These are phyloP conservation scores for Parastagonospora avenae DNA, from an alignment of 2,329 filamentous ascomycete genomes.

Conservation along the genomic window DNA sequence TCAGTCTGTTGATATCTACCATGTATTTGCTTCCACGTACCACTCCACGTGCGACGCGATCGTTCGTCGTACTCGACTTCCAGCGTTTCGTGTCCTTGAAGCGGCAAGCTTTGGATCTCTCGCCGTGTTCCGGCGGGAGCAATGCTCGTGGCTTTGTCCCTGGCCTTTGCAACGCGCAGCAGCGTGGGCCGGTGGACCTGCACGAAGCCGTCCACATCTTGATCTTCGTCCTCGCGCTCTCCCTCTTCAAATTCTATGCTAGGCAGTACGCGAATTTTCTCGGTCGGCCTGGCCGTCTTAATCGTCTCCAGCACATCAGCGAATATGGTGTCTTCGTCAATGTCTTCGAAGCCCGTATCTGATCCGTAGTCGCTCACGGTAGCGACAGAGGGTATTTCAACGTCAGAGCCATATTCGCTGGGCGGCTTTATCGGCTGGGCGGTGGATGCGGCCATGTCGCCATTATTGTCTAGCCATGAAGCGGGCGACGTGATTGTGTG, in stretches of 20 bases:
- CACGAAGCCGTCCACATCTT: constrained; percentile 53
- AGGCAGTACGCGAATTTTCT: constrained; percentile 16
- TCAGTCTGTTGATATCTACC: constrained; percentile 31
- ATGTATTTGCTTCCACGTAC: constrained; percentile 21
- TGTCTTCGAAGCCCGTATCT: constrained; percentile 58
- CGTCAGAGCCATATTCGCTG: constrained; percentile 69
- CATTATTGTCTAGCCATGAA: constrained; percentile 19
- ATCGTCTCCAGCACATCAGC: constrained; percentile 19
- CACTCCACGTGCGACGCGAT: constrained; percentile 44
- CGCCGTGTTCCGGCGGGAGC: not conserved
- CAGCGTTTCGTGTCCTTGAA: constrained; percentile 33
- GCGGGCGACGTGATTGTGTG: not conserved
- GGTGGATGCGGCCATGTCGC: constrained; percentile 30
- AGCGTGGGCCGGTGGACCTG: constrained; percentile 41
- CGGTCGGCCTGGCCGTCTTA: not conserved
- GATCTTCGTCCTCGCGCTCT: constrained; percentile 24
- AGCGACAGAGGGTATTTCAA: constrained; percentile 53
- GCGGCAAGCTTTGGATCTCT: constrained; percentile 23
- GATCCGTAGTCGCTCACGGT: constrained; percentile 67
- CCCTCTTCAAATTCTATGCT: constrained; percentile 31
- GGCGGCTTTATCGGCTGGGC: constrained; percentile 12
- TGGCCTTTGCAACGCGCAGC: constrained; percentile 21
- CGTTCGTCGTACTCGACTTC: constrained; percentile 51
- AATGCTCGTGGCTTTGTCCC: constrained; percentile 1
- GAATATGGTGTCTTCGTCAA: constrained; percentile 60